Percentiles rank a stretch among this genome's conserved stretches.
phyloP scores from a whole-genome alignment of 2,329 filamentous ascomycete genomes.

The Pseudogymnoascus sp. region DNA sequence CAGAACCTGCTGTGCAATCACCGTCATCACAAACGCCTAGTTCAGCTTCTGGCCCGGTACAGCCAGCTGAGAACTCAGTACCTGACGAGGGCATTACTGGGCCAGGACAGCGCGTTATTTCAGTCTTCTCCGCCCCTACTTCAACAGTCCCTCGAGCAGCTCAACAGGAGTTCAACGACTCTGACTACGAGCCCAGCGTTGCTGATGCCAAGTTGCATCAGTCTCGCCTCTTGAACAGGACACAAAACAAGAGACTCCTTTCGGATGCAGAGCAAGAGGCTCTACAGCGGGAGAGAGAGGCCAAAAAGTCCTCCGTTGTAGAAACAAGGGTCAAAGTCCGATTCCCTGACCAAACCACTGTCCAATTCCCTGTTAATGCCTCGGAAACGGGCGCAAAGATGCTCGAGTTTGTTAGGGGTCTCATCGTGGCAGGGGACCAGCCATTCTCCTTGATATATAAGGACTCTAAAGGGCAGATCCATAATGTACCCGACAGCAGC shows the following conservation, averaged over 20 bases:
- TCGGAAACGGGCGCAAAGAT: conserved; percentile 62
- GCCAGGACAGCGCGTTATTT: conserved; percentile 44
- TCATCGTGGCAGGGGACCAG: conserved; percentile 58
- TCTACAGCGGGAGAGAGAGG: conserved; percentile 56
- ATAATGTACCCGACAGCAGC: conserved; percentile 36
- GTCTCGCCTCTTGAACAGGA: conserved; percentile 46
- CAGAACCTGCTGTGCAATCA: conserved; percentile 4
- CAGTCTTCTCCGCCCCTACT: conserved; percentile 71
- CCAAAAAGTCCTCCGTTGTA: conserved; percentile 57
- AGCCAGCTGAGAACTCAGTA: conserved; percentile 13
- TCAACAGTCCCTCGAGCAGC: conserved; percentile 70
- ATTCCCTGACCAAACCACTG: conserved; percentile 77
- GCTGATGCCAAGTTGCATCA: conserved; percentile 71
- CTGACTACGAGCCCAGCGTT: conserved; percentile 69
- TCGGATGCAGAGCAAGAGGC: conserved; percentile 71
- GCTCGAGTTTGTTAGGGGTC: conserved; percentile 64
- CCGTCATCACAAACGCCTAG: conserved; percentile 10
- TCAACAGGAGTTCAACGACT: conserved; percentile 55
- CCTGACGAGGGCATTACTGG: conserved; percentile 19
- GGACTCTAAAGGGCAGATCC: conserved; percentile 19
- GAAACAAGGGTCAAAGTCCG: conserved; percentile 71
- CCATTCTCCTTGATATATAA: conserved; percentile 60
- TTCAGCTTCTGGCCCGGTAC: background rate
- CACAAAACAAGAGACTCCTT: conserved; percentile 65
- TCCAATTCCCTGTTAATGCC: conserved; percentile 63